Evolutionary conservation across 768 basidiomycete species (phyloP).

Genomic region (Amanita muscaria): DNA sequence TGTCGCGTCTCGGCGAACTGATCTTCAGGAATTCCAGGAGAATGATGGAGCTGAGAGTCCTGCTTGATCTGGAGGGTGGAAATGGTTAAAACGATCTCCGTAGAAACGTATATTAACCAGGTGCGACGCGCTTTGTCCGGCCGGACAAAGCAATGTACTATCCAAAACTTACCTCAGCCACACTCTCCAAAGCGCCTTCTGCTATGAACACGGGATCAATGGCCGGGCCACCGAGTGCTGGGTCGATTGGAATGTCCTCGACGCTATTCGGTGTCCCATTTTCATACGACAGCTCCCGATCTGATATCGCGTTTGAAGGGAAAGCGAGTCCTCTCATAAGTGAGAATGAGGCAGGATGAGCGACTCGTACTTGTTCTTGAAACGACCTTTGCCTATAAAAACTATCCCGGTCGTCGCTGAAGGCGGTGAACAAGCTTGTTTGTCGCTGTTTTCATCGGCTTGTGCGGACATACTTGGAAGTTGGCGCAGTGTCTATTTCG

Average conservation of each 20-base stretch:
- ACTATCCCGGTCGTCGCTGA: constrained; percentile 28
- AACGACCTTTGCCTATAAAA: constrained; percentile 8
- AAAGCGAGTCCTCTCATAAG: constrained; percentile 59
- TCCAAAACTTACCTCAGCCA: constrained; percentile 30
- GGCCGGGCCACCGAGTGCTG: constrained; percentile 46
- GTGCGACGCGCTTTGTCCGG: constrained; percentile 59
- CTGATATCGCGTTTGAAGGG: constrained; percentile 35
- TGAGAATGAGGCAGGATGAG: constrained; percentile 18
- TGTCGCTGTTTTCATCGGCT: constrained; percentile 25
- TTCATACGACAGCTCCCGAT: constrained; percentile 52
- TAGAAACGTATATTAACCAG: constrained; percentile 29
- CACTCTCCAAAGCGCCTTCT: constrained; percentile 17
- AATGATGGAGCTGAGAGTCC: constrained; percentile 18
- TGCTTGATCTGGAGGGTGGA: constrained; percentile 20
- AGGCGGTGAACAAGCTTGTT: constrained; percentile 34
- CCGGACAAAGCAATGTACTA: constrained; percentile 18
- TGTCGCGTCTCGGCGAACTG: constrained; percentile 34
- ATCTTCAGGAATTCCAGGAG: constrained; percentile 18
- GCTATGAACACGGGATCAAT: constrained; percentile 46
- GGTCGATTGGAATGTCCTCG: constrained; percentile 77
- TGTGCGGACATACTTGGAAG: constrained; percentile 1
- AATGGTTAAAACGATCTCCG: constrained; percentile 17
- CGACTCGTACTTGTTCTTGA: constrained; percentile 8
- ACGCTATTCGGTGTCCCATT: constrained; percentile 49
- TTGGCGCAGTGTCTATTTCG: constrained; percentile 1